A percentile compares a stretch with the other conserved stretches of the same genome.
Evolutionary conservation across 2,329 filamentous ascomycete species (phyloP).

Genomic region (Aspergillus sp.): DNA sequence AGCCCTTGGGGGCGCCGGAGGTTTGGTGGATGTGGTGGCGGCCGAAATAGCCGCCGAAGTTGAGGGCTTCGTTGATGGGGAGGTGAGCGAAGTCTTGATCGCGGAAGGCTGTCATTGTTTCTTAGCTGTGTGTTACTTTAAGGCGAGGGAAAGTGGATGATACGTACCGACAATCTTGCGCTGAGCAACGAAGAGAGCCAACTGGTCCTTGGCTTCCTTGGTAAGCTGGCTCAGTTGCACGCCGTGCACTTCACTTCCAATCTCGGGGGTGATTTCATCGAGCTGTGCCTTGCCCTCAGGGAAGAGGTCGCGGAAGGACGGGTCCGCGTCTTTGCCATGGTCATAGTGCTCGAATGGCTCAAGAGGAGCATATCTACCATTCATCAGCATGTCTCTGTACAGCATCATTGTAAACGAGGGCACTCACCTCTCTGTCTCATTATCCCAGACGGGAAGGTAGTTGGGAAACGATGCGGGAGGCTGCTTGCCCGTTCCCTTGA

Average conservation of each 20-base stretch:
- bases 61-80: slow-evolving; percentile 61
- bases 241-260: slow-evolving; percentile 64
- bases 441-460: slow-evolving; percentile 67
- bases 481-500: slow-evolving; percentile 48
- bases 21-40: slow-evolving; percentile 77
- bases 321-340: slow-evolving; percentile 68
- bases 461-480: slow-evolving; percentile 59
- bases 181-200: slow-evolving; percentile 49
- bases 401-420: neutral
- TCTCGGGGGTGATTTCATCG: slow-evolving; percentile 62
- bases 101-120: slow-evolving; percentile 53
- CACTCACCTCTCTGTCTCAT: slow-evolving; percentile 38
- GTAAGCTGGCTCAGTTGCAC: slow-evolving; percentile 64
- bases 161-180: slow-evolving; percentile 59
- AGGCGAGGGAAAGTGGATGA: no score
- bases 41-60: slow-evolving; percentile 69
- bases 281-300: slow-evolving; percentile 39
- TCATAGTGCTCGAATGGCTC: slow-evolving; percentile 66
- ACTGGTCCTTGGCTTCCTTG: slow-evolving; percentile 65
- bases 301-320: slow-evolving; percentile 62
- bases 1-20: slow-evolving; percentile 64
- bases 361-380: slow-evolving; percentile 51
- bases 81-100: slow-evolving; percentile 66
- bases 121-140: neutral
- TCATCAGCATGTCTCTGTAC: neutral